phyloP scores from a whole-genome alignment of 164 flowering plant species.

The Nelumbo lutea region DNA sequence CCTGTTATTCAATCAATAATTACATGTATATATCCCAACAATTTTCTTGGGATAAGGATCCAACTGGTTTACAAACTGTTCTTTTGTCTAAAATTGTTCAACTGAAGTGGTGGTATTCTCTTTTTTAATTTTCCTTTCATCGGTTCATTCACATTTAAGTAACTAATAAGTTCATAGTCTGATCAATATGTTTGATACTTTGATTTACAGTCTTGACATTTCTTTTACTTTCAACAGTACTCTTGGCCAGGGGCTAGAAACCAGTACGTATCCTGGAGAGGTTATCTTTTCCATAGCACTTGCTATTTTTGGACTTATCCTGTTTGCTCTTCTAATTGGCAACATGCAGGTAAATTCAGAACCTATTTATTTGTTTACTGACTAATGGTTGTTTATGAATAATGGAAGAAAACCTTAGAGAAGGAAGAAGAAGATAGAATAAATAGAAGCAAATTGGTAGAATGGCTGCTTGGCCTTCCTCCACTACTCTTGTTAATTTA shows the following conservation, averaged over 20 bases:
- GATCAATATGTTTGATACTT: not conserved
- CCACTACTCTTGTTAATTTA: no score
- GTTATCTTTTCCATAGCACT: constrained; percentile 84
- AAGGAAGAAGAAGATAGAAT: no score
- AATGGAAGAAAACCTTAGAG: no score
- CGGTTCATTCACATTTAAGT: not conserved
- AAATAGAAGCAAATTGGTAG: no score
- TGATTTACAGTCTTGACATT: not conserved
- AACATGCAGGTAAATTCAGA: constrained; percentile 80
- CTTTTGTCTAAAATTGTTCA: not conserved
- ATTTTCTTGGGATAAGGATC: not conserved
- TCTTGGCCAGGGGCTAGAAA: constrained; percentile 94
- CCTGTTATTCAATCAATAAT: no score
- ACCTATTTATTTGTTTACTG: no score
- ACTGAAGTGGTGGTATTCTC: not conserved
- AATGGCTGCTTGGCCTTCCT: no score
- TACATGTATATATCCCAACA: not conserved
- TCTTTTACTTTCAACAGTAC: constrained; percentile 52
- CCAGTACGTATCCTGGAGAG: constrained; percentile 94
- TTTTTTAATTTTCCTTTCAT: not conserved
- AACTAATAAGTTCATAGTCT: not conserved
- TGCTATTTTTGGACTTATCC: constrained; percentile 86
- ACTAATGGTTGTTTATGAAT: no score
- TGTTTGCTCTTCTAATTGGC: constrained; percentile 94
- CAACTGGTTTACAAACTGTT: no score